Conservation (phyloP, 306 rosid species). For the Glycyrrhiza uralensis region DNA sequence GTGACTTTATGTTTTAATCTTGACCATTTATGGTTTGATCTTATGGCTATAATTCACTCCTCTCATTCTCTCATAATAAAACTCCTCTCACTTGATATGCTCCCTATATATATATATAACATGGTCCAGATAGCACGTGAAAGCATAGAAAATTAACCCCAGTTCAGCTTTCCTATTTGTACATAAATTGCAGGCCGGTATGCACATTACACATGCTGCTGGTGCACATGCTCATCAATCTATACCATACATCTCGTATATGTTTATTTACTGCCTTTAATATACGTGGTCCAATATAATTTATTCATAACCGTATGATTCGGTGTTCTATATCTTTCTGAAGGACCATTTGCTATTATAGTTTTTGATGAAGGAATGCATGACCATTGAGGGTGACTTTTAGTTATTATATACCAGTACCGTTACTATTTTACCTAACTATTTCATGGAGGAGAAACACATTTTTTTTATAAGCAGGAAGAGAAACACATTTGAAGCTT, state of each 20-base stretch:
- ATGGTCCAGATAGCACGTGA: conserved; percentile 75
- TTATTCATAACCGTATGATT: conserved; percentile 47
- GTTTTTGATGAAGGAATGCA: conserved; percentile 37
- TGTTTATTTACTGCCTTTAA: conserved; percentile 29
- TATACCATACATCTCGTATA: conserved; percentile 37
- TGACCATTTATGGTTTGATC: too few species aligned
- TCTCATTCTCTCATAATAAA: too few species aligned
- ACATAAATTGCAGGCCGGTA: conserved; percentile 16
- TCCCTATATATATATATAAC: too few species aligned
- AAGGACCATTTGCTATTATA: conserved; percentile 71
- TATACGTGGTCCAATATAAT: conserved; percentile 48
- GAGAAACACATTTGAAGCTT: background rate
- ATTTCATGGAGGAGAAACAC: too few species aligned
- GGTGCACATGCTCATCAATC: conserved; percentile 38
- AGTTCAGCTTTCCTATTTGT: conserved; percentile 25
- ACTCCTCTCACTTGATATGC: too few species aligned
- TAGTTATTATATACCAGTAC: background rate
- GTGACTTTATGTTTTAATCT: too few species aligned
- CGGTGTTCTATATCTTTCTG: conserved; percentile 41
- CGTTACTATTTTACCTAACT: background rate
- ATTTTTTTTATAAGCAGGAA: too few species aligned
- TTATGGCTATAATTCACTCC: too few species aligned
- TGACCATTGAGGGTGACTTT: conserved; percentile 23
- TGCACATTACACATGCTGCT: conserved; percentile 39
- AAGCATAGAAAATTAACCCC: conserved; percentile 27